Evolutionary conservation across 2,329 filamentous ascomycete genomes (phyloP).

Genomic region (Cercospora janseana): DNA sequence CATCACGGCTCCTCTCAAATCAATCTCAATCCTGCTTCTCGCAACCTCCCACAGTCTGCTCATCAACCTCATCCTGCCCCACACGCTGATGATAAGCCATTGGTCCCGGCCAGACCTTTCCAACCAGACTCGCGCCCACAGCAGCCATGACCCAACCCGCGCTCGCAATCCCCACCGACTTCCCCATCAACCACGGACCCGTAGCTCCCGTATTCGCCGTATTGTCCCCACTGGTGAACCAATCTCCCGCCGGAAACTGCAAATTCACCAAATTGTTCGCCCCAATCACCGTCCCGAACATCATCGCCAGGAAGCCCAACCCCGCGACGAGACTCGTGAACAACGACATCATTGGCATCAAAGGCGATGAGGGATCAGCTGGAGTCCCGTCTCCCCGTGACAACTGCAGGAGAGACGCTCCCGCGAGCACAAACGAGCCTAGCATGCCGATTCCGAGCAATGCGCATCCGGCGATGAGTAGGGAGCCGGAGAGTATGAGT

Average conservation of each 20-base stretch:
- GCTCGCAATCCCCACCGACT: background rate
- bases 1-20: background rate
- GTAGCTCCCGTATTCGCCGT: background rate
- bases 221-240: background rate
- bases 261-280: background rate
- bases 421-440: background rate
- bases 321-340: background rate
- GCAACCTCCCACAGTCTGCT: background rate
- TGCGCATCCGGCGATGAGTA: slow-evolving; percentile 1
- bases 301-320: background rate
- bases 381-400: background rate
- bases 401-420: background rate
- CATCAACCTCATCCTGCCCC: background rate
- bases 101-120: background rate
- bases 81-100: background rate
- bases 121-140: background rate
- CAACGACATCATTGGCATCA: background rate
- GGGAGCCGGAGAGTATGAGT: background rate
- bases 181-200: background rate
- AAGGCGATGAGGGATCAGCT: background rate
- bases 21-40: background rate
- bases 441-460: slow-evolving; percentile 1
- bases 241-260: background rate
- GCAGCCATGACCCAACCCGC: background rate
- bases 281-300: background rate